Evolutionary conservation across 129 eudicot species (phyloP).

Genomic region (Helianthus tuberosus): DNA sequence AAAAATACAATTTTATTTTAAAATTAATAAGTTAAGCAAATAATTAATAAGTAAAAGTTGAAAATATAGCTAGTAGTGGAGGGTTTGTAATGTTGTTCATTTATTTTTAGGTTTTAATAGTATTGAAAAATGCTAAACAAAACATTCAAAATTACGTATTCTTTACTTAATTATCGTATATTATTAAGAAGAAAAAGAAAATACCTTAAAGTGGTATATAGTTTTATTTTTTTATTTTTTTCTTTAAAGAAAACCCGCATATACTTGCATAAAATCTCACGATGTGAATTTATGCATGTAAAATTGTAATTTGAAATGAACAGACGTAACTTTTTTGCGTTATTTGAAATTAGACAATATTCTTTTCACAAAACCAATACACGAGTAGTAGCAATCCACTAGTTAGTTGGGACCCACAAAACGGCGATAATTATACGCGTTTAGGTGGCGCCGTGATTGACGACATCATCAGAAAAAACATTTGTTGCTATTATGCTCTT

Average conservation of each 20-base stretch:
- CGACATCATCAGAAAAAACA: conserved; percentile 26
- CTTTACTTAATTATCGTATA: background rate
- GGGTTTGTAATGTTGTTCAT: conserved; percentile 27
- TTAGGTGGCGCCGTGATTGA: conserved; percentile 40
- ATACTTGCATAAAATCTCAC: background rate
- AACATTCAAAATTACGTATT: background rate
- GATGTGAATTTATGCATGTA: background rate
- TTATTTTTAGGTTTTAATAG: background rate
- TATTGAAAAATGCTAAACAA: background rate
- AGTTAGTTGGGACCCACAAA: conserved; percentile 29
- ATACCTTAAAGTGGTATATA: too few species aligned
- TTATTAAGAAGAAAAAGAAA: too few species aligned
- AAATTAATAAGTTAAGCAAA: conserved; percentile 1
- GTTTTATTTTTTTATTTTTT: too few species aligned
- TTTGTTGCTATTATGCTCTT: conserved; percentile 21
- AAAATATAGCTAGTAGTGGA: conserved; percentile 33
- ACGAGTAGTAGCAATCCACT: conserved; percentile 34
- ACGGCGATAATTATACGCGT: conserved; percentile 41
- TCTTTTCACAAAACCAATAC: background rate
- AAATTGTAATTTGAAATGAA: background rate
- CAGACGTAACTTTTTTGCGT: background rate
- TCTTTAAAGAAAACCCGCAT: too few species aligned
- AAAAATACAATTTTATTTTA: background rate
- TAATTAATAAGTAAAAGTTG: background rate
- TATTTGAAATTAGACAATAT: background rate